Evolutionary conservation across 441 rosid genomes (phyloP).

Genomic region (Lepidium campestre): DNA sequence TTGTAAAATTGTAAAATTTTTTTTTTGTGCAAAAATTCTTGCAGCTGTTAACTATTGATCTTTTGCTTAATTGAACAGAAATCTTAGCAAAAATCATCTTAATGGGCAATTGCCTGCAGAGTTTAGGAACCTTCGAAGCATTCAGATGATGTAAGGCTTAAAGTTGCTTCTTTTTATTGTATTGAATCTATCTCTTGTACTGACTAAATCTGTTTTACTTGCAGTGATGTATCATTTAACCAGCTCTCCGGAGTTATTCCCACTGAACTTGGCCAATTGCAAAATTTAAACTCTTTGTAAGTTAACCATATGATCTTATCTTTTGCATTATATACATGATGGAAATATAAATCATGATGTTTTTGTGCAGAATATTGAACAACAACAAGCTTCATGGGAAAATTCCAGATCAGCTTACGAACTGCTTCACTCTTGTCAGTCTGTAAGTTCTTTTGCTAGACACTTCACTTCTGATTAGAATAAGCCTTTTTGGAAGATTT

Average conservation of each 20-base stretch:
- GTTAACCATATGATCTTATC: constrained; percentile 16
- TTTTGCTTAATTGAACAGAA: constrained; percentile 34
- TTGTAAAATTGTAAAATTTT: not conserved
- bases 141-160: constrained; percentile 52
- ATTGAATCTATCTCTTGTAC: not conserved
- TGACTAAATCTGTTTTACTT: not conserved
- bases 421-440: constrained; percentile 64
- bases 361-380: constrained; percentile 53
- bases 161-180: not conserved
- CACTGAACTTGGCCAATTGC: constrained; percentile 72
- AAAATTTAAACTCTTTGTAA: constrained; percentile 71
- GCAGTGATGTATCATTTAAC: constrained; percentile 79
- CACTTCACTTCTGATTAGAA: not conserved
- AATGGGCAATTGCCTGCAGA: constrained; percentile 63
- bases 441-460: constrained; percentile 39
- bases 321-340: not conserved
- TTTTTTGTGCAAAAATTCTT: not conserved
- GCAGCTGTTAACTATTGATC: not conserved
- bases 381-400: constrained; percentile 68
- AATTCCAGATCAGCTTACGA: constrained; percentile 73
- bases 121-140: constrained; percentile 77
- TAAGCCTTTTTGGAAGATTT: not conserved
- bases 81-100: constrained; percentile 66
- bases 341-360: not conserved
- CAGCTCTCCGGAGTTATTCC: constrained; percentile 64